phyloP scores from a whole-genome alignment of 225 moss, liverwort and hornwort species.

The Pseudisothecium myosuroides region DNA sequence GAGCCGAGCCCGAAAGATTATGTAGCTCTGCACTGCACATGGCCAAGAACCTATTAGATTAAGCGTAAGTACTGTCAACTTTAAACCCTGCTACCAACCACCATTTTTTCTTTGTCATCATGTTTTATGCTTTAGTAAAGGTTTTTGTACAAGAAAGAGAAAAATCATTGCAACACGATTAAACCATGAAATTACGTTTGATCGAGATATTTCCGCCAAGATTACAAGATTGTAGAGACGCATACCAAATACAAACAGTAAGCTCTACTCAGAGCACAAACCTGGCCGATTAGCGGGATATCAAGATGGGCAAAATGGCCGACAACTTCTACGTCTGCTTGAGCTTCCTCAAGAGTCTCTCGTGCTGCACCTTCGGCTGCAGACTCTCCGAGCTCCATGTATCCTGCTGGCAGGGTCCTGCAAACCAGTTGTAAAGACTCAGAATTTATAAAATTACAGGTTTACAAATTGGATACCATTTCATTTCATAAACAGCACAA shows the following conservation, averaged over 20 bases:
- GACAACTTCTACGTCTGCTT: constrained; percentile 74
- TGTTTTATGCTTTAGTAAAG: neutral
- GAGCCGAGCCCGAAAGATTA: constrained; percentile 84
- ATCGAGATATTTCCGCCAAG: neutral
- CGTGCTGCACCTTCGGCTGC: constrained; percentile 96
- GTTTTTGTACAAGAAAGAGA: neutral
- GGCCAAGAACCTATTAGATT: constrained; percentile 22
- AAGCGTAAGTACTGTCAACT: neutral
- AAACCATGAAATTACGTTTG: neutral
- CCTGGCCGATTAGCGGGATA: constrained; percentile 89
- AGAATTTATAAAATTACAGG: neutral
- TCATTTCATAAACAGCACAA: neutral
- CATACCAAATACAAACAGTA: neutral
- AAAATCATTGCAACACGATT: neutral
- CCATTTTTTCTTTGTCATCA: neutral
- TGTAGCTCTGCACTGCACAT: constrained; percentile 99
- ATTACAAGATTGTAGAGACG: neutral
- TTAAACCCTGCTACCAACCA: neutral
- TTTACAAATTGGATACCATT: neutral
- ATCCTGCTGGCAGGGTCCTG: constrained; percentile 98
- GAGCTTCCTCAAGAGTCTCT: constrained; percentile 95
- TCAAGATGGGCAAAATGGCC: constrained; percentile 88
- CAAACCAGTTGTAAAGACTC: neutral
- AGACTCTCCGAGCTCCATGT: constrained; percentile 97
- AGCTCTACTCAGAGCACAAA: constrained; percentile 17